Base-by-base conservation (phyloP, 768 basidiomycete species). In the Pluteus cervinus region DNA sequence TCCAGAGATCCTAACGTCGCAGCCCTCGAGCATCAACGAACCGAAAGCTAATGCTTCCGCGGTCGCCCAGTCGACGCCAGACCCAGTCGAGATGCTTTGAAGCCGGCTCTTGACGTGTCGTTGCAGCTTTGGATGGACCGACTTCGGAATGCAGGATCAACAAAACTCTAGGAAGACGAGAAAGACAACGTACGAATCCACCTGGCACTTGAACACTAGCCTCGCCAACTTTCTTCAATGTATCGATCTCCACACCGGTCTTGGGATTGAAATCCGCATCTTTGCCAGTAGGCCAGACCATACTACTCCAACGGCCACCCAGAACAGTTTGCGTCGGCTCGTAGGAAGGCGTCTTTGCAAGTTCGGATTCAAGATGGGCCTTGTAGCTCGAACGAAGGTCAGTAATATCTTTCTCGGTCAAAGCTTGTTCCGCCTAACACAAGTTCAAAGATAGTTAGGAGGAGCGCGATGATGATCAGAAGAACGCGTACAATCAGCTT, bases 31-130 rank as follows among this genome's bases (percentile, higher is more conserved):
- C 79, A 94, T 75, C 23, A 94, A 67, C 2, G 87, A 79, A 0
- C 92, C 92, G 49, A 92, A 88, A 0, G 92, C 91, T 57, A 96
- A 5, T 29, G 81, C 88, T 67, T 96, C 92, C 4, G 88, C 91
- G 29, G 86, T 88, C 1, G 87, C 86, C 73, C 87, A 94, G 54
- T 93, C 90, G 22, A 96, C 58, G 1, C 83, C 84, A n/a, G 65
- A 65, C 2, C 78, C 85, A 23, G 62, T 66, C 34, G 85, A 76
- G 14, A 92, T 57, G 31, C 76, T 78, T 46, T 75, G 68, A n/a
- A 90, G 47, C 4, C 90, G 71, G 50, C 73, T 73, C 65, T 84
- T 86, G 29, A 89, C 76, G 48, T 92, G 90, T 5, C 90, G 61
- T 38, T 81, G 76, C 32, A 92, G 56, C 36, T 90, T 79, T 5